Base-by-base conservation (phyloP, 2,329 filamentous ascomycete genomes). In the Diaporthe aspalathi region DNA sequence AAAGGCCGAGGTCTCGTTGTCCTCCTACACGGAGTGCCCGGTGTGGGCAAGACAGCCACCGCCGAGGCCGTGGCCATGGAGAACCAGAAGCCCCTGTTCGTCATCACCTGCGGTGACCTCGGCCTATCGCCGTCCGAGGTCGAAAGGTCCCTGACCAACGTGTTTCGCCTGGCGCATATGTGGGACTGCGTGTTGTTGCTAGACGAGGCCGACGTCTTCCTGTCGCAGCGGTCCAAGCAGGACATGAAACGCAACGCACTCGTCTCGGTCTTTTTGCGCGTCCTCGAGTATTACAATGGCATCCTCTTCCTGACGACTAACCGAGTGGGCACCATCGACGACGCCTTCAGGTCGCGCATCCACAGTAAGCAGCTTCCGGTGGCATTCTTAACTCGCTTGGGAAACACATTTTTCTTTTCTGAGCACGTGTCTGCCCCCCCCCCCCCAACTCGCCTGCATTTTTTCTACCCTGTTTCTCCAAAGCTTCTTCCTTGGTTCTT, bases 161-260 rank as follows among this genome's bases (percentile, higher is more conserved):
- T 75, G n/a, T 80, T 83, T 67, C 71, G 73, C 2, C 70, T 79
- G 7, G 80, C 77, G 0, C 67, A 72, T 6, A 73, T 68, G 4
- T 85, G 83, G 84, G 79, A 82, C 56, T 82, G 80, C 20, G 80
- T 85, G 0, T 72, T 85, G 0, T 75, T 84, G 2, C 73, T 83
- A 1, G 82, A 82, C 8, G 81, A 84, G 62, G 80, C 80, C 0
- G 83, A 85, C 22, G 81, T 84, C n/a, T 85, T 84, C 75, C 79
- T 85, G n/a, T 73, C 75, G 11, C 72, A 74, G 66, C 68, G 79
- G 5, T 70, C 70, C 4, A 62, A 60, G 5, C 67, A 70, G 9
- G 74, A 80, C 47, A 54, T 78, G 11, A 71, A 71, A 75, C 81
- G 78, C 74, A 82, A 73, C 76, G 80, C 63, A 70, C 75, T 72